Percentiles rank a stretch among this genome's conserved stretches.
Conservation (phyloP, 2,329 filamentous ascomycete genomes). For the Colletotrichum nymphaeae region DNA sequence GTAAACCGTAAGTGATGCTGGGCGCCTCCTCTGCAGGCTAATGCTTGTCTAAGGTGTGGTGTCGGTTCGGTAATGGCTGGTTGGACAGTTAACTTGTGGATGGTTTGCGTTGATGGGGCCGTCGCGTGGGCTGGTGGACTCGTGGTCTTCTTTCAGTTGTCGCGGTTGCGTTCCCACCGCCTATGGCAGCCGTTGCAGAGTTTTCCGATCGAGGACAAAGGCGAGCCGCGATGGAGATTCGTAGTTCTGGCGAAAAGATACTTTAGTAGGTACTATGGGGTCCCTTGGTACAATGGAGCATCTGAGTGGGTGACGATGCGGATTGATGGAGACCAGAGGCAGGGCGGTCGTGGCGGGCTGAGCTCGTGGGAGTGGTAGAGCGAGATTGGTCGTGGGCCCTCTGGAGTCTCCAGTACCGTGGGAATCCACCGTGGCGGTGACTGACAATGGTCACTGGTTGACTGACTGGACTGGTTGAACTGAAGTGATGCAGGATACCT, state of each 20-base stretch:
- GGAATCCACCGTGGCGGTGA: background rate
- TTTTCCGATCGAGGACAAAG: conserved; percentile 28
- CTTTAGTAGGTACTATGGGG: background rate
- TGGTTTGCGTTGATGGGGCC: background rate
- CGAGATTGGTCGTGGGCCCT: conserved; percentile 29
- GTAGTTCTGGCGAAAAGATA: background rate
- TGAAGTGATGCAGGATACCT: background rate
- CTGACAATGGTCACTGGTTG: background rate
- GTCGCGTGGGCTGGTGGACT: background rate
- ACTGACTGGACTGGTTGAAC: background rate
- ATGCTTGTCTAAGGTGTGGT: conserved; percentile 8
- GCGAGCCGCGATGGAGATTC: conserved; percentile 5
- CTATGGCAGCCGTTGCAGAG: conserved; percentile 29
- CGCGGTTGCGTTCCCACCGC: background rate
- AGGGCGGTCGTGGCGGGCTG: conserved; percentile 25
- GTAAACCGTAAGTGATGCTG: conserved; percentile 21
- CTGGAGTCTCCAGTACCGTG: background rate
- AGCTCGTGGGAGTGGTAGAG: conserved; percentile 26
- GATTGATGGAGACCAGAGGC: conserved; percentile 14
- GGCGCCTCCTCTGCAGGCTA: background rate
- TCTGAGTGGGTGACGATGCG: conserved; percentile 20
- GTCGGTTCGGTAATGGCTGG: background rate
- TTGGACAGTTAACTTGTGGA: background rate
- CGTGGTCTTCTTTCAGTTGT: background rate
- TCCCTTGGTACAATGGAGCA: background rate